Evolutionary conservation across 768 basidiomycete genomes (phyloP).

Genomic region (Collybia nuda): DNA sequence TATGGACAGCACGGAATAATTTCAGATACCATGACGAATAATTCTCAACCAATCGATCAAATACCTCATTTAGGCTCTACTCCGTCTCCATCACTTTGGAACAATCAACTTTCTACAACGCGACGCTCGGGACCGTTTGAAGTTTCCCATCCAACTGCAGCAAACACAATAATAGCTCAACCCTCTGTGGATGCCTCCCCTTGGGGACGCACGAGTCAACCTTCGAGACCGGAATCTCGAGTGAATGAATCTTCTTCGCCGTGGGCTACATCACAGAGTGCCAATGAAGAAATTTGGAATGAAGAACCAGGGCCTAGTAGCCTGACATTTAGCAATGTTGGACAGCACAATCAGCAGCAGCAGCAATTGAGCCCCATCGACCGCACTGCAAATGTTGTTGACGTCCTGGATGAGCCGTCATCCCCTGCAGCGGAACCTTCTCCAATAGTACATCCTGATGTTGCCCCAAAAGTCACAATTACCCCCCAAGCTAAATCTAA

Average conservation of each 20-base stretch:
- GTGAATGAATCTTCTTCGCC: conserved; percentile 45
- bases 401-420: conserved; percentile 11
- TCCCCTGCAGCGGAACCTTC: conserved; percentile 10
- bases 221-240: conserved; percentile 23
- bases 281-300: conserved; percentile 48
- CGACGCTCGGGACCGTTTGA: conserved; percentile 45
- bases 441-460: conserved; percentile 11
- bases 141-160: conserved; percentile 36
- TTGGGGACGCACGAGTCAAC: conserved; percentile 33
- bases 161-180: conserved; percentile 30
- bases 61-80: conserved; percentile 13
- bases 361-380: conserved; percentile 29
- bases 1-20: conserved; percentile 10
- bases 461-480: conserved; percentile 16
- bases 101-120: conserved; percentile 21
- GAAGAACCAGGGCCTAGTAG: conserved; percentile 41
- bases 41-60: conserved; percentile 13
- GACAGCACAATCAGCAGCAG: conserved; percentile 57
- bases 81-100: conserved; percentile 36
- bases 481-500: conserved; percentile 17
- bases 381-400: conserved; percentile 6
- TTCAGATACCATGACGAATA: conserved; percentile 15
- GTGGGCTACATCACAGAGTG: conserved; percentile 53
- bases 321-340: conserved; percentile 57
- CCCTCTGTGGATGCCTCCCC: conserved; percentile 28